Evolutionary conservation across 1,139 yeast species (phyloP).

Genomic region (Diutina pseudorugosa): DNA sequence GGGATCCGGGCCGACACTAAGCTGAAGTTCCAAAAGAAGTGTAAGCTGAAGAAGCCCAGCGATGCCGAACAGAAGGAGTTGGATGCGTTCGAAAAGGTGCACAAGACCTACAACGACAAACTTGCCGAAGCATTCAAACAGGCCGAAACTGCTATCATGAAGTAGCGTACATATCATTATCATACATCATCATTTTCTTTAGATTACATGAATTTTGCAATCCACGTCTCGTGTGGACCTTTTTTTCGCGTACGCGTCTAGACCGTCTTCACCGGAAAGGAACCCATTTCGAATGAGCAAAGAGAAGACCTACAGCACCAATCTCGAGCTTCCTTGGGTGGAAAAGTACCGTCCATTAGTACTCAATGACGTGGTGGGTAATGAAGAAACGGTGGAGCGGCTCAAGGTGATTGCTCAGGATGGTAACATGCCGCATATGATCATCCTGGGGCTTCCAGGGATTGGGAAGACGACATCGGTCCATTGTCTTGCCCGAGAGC

Average conservation of each 20-base stretch:
- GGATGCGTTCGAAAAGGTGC: constrained; percentile 52
- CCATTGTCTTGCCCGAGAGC: constrained; percentile 77
- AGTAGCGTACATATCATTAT: constrained; percentile 10
- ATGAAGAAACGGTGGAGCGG: constrained; percentile 79
- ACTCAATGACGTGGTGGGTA: constrained; percentile 83
- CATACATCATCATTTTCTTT: no score
- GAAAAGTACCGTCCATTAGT: constrained; percentile 84
- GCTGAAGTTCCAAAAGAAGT: constrained; percentile 30
- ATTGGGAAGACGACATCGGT: constrained; percentile 94
- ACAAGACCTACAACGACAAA: constrained; percentile 49
- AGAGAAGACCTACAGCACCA: constrained; percentile 3
- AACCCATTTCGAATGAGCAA: no score
- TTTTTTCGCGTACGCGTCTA: neutral
- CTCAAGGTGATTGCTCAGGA: constrained; percentile 75
- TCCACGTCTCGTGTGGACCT: no score
- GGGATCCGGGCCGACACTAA: constrained; percentile 50
- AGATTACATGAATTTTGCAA: no score
- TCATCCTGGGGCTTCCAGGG: constrained; percentile 90
- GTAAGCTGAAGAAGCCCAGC: constrained; percentile 39
- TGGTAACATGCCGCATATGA: constrained; percentile 96
- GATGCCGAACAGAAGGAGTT: constrained; percentile 43
- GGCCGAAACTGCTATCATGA: constrained; percentile 40
- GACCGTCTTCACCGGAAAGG: no score
- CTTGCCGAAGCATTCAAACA: constrained; percentile 45
- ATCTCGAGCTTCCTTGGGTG: constrained; percentile 58